phyloP scores from a whole-genome alignment of 441 rosid genomes.

The Bruguiera hainesii region DNA sequence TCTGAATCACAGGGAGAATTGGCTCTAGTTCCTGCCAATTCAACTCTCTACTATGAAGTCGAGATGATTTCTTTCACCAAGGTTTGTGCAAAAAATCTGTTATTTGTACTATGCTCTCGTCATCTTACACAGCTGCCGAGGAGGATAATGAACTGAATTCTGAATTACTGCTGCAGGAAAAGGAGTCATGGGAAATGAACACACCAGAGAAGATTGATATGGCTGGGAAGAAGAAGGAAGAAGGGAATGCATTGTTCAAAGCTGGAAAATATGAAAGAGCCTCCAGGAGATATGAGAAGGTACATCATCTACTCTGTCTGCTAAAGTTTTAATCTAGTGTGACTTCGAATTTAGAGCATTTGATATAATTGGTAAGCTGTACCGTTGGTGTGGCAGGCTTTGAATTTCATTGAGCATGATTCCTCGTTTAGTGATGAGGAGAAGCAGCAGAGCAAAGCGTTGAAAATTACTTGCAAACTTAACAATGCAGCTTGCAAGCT shows the following conservation, averaged over 20 bases:
- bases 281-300: slow-evolving; percentile 80
- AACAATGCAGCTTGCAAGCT: slow-evolving; percentile 82
- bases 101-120: neutral
- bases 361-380: neutral
- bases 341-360: neutral
- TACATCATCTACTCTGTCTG: neutral
- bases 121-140: neutral
- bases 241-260: slow-evolving; percentile 68
- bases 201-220: slow-evolving; percentile 75
- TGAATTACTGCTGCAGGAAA: slow-evolving; percentile 41
- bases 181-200: slow-evolving; percentile 90
- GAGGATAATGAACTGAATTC: neutral
- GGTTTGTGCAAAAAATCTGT: neutral
- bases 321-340: neutral
- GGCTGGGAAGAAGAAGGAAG: slow-evolving; percentile 79
- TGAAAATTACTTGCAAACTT: slow-evolving; percentile 72
- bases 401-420: slow-evolving; percentile 64
- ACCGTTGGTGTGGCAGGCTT: slow-evolving; percentile 29
- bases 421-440: slow-evolving; percentile 69
- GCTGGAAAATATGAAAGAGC: slow-evolving; percentile 68
- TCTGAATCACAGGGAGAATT: slow-evolving; percentile 54
- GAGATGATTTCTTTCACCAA: slow-evolving; percentile 53
- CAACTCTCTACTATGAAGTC: slow-evolving; percentile 46
- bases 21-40: slow-evolving; percentile 58
- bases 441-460: slow-evolving; percentile 58